These are phyloP conservation scores for Nidularia sp. DNA, from an alignment of 768 basidiomycete genomes.

Conservation along the genomic window DNA sequence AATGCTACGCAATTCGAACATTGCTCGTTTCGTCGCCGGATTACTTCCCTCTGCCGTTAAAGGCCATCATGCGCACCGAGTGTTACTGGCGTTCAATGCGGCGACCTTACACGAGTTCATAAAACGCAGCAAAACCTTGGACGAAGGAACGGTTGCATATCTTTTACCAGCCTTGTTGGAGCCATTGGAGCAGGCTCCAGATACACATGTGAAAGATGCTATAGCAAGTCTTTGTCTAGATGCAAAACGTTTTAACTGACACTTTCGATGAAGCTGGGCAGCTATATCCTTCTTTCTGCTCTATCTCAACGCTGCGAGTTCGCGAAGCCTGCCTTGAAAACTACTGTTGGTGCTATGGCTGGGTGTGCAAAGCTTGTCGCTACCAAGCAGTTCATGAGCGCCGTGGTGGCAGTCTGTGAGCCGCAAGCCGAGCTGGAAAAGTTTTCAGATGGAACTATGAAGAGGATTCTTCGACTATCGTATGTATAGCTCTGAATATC, in stretches of 20 bases:
- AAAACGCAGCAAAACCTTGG: constrained; percentile 46
- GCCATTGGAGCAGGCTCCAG: constrained; percentile 40
- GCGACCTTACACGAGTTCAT: constrained; percentile 80
- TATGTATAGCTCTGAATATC: constrained; percentile 24
- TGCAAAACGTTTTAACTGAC: neutral
- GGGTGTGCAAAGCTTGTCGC: constrained; percentile 43
- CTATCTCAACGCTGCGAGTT: constrained; percentile 66
- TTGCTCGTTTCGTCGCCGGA: constrained; percentile 67
- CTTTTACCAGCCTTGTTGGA: constrained; percentile 61
- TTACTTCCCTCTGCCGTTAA: constrained; percentile 61
- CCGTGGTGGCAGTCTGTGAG: constrained; percentile 60
- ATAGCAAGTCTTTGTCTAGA: constrained; percentile 35
- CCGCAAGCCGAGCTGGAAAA: constrained; percentile 53
- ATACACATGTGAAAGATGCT: constrained; percentile 42
- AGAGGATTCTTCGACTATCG: constrained; percentile 42
- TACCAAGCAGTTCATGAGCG: constrained; percentile 58
- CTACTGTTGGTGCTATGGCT: constrained; percentile 52
- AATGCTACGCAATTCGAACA: constrained; percentile 67
- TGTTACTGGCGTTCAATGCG: constrained; percentile 79
- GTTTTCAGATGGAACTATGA: constrained; percentile 37
- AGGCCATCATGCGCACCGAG: constrained; percentile 52
- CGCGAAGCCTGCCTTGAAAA: constrained; percentile 52
- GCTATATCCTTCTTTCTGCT: constrained; percentile 67
- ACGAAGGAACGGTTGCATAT: constrained; percentile 65
- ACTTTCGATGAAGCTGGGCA: constrained; percentile 48